These are phyloP conservation scores for Lactarius sanguifluus DNA, from an alignment of 768 basidiomycete genomes.

Conservation along the genomic window DNA sequence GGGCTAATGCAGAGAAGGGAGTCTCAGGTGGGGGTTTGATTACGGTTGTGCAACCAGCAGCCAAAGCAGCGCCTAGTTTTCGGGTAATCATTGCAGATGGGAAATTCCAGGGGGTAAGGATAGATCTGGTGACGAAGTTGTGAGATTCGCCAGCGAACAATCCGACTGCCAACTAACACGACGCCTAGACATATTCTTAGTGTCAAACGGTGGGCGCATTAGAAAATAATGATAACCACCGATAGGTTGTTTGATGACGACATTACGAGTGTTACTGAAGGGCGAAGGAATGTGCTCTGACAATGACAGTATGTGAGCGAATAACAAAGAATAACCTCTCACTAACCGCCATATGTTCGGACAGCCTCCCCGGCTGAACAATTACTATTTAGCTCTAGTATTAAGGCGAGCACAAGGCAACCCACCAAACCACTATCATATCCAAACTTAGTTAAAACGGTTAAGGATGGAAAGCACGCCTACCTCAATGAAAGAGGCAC, in stretches of 20 bases:
- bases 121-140: conserved; percentile 49
- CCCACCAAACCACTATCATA: conserved; percentile 75
- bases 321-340: neutral
- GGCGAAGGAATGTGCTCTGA: conserved; percentile 82
- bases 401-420: conserved; percentile 26
- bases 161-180: conserved; percentile 39
- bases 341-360: conserved; percentile 81
- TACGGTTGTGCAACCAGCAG: conserved; percentile 94
- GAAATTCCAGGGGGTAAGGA: conserved; percentile 90
- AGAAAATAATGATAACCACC: conserved; percentile 49
- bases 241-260: conserved; percentile 92
- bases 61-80: conserved; percentile 86
- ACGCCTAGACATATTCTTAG: conserved; percentile 39
- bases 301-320: neutral
- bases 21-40: conserved; percentile 96
- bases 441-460: conserved; percentile 18
- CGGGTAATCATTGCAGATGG: conserved; percentile 93
- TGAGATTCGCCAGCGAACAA: neutral
- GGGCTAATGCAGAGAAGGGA: conserved; percentile 87
- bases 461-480: conserved; percentile 34
- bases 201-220: neutral
- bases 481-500: conserved; percentile 82
- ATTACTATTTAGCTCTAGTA: conserved; percentile 12
- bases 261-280: conserved; percentile 66
- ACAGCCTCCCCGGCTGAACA: conserved; percentile 84